phyloP scores from a whole-genome alignment of 345 rosid genomes.

The Citrus hindsii region DNA sequence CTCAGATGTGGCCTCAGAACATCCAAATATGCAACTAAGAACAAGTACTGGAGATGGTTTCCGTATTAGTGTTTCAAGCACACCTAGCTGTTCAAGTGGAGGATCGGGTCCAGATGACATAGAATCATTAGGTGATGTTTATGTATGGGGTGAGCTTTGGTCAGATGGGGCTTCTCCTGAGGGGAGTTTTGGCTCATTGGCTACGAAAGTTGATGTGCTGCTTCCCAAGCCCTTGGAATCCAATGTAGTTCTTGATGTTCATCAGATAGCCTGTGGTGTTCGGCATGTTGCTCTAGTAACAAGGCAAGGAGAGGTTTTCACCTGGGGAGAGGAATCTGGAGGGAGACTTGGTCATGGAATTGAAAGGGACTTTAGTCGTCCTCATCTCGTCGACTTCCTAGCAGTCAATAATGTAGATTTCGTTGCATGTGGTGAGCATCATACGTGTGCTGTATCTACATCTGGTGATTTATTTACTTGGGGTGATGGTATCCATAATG shows the following conservation, averaged over 20 bases:
- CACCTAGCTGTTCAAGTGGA: slow-evolving; percentile 91
- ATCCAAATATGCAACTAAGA: slow-evolving; percentile 85
- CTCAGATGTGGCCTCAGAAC: slow-evolving; percentile 84
- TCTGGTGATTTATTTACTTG: slow-evolving; percentile 81
- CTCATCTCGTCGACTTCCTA: slow-evolving; percentile 77
- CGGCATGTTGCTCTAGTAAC: slow-evolving; percentile 87
- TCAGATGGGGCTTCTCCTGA: slow-evolving; percentile 53
- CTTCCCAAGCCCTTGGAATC: slow-evolving; percentile 85
- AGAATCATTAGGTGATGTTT: slow-evolving; percentile 94
- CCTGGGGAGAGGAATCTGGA: slow-evolving; percentile 99
- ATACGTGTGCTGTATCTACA: slow-evolving; percentile 77
- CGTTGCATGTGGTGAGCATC: slow-evolving; percentile 84
- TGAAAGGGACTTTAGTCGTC: slow-evolving; percentile 60
- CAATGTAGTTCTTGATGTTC: slow-evolving; percentile 94
- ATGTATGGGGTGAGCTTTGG: slow-evolving; percentile 97
- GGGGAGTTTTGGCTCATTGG: slow-evolving; percentile 36
- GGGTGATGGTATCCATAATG: slow-evolving; percentile 88
- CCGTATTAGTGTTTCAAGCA: slow-evolving; percentile 90
- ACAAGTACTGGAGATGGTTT: slow-evolving; percentile 83
- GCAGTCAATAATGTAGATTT: slow-evolving; percentile 73
- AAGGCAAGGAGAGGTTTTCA: slow-evolving; percentile 93
- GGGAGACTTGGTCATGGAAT: slow-evolving; percentile 95
- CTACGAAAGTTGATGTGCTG: slow-evolving; percentile 51
- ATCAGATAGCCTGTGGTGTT: slow-evolving; percentile 83
- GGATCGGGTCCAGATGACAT: slow-evolving; percentile 99